These are phyloP conservation scores for Bretschneidera sinensis DNA, from an alignment of 345 rosid species.

Conservation along the genomic window DNA sequence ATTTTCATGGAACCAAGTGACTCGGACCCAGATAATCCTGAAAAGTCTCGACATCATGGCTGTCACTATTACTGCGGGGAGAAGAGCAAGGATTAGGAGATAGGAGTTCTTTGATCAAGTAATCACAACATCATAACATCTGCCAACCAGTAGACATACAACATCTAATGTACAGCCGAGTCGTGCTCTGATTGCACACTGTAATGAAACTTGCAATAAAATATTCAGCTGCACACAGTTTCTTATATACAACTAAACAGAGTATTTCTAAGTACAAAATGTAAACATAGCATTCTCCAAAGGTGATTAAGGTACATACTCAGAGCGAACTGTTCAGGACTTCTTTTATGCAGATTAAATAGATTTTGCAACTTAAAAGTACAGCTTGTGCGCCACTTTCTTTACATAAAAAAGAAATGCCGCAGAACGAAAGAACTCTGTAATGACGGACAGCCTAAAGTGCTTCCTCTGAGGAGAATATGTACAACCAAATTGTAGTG, in stretches of 20 bases:
- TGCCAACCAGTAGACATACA: no score
- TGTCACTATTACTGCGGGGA: constrained; percentile 45
- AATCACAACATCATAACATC: no score
- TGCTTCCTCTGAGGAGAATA: constrained; percentile 25
- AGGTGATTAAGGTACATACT: constrained; percentile 17
- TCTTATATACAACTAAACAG: no score
- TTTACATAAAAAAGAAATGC: constrained; percentile 16
- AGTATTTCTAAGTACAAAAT: no score
- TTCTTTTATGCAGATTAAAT: constrained; percentile 16
- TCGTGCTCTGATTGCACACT: no score
- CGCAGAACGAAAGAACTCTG: constrained; percentile 1
- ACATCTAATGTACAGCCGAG: no score
- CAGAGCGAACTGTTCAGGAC: neutral
- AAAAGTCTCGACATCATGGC: constrained; percentile 70
- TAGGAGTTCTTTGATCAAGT: constrained; percentile 20
- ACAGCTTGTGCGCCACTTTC: neutral
- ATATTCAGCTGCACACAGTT: no score
- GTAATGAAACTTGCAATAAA: no score
- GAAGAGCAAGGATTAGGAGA: constrained; percentile 43
- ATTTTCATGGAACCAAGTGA: constrained; percentile 72
- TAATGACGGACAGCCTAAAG: constrained; percentile 12
- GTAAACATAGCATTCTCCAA: no score
- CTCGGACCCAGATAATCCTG: constrained; percentile 57
- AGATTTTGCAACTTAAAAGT: constrained; percentile 17
- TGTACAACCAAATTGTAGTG: constrained; percentile 32